These are phyloP conservation scores for Nakazawaea ernobii DNA, from an alignment of 805 yeast genomes.

Conservation along the genomic window DNA sequence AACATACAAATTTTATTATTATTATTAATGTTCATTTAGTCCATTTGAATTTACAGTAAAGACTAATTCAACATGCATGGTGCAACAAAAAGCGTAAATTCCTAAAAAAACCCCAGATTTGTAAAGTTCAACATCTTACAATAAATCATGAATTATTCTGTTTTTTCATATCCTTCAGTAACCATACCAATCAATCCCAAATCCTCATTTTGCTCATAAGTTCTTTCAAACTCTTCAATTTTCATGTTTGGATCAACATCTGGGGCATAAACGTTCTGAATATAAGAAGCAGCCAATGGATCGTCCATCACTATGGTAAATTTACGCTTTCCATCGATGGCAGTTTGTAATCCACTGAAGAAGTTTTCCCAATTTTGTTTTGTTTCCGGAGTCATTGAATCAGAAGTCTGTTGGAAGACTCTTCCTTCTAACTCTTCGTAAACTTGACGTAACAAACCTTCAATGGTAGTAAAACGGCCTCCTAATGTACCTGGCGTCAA, in stretches of 20 bases:
- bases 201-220: conserved; percentile 84
- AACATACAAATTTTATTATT: no score
- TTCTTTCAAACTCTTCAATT: conserved; percentile 86
- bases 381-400: conserved; percentile 80
- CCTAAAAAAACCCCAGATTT: no score
- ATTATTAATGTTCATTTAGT: no score
- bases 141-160: no score
- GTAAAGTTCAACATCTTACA: no score
- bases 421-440: conserved; percentile 81
- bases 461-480: conserved; percentile 95
- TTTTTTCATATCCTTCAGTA: conserved; percentile 8
- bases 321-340: conserved; percentile 71
- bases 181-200: conserved; percentile 66
- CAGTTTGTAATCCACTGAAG: conserved; percentile 67
- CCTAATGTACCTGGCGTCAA: conserved; percentile 95
- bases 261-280: conserved; percentile 98
- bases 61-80: no score
- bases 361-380: conserved; percentile 79
- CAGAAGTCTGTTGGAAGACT: conserved; percentile 82
- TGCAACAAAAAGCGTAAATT: no score
- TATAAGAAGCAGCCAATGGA: conserved; percentile 91
- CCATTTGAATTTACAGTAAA: no score
- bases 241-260: conserved; percentile 96
- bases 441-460: conserved; percentile 87
- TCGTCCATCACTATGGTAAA: conserved; percentile 90